Evolutionary conservation across 306 rosid species (phyloP), one percentile per base, ranked within the genome.

Genomic region (Citrullus mucosospermus): DNA sequence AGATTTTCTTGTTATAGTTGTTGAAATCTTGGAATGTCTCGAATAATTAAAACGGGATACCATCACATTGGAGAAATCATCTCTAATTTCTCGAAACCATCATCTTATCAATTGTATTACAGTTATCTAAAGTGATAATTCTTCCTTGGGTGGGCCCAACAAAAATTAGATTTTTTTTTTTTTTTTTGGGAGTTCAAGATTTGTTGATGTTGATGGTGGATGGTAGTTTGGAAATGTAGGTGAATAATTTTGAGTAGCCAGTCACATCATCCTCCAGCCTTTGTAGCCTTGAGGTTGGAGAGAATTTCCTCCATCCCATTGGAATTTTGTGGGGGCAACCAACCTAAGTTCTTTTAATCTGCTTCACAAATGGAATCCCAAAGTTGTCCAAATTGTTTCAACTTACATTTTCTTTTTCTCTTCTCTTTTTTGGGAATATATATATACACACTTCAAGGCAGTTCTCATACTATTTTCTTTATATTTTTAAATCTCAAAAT

Each of bases 231-330:
- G 76, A 48, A 46, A 71, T 20, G 20, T 25, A 3, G 76, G 60
- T 30, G 60, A 51, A 30, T 73, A 51, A 51, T 5, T 51, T 73
- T 73, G 77, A 73, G 61, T 28, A 30, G 46, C 28, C 44, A 28
- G 44, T 73, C 77, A 25, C 6, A 71, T 51, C 77, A 50, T 28
- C 77, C 57, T 17, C 76, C 36, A 28, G 5, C 18, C 38, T 44
- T 50, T 50, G 28, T 46, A 51, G 77, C 60, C 32, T 66, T 72
- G 28, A 25, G 59, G 0, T 72, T 25, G 77, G 77, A 46, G 77
- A 50, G 13, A 50, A 73, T 73, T 73, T 30, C 60, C 44, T n/a
- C 54, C 75, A 68, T 68, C 75, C 72, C 75, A 18, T 73, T 48
- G 77, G 77, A 73, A 72, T 50, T 63, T 44, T 70, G 56, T 43